Evolutionary conservation across 352 stramenopile genomes (phyloP).

Genomic region (Elongisporangium anandrum): DNA sequence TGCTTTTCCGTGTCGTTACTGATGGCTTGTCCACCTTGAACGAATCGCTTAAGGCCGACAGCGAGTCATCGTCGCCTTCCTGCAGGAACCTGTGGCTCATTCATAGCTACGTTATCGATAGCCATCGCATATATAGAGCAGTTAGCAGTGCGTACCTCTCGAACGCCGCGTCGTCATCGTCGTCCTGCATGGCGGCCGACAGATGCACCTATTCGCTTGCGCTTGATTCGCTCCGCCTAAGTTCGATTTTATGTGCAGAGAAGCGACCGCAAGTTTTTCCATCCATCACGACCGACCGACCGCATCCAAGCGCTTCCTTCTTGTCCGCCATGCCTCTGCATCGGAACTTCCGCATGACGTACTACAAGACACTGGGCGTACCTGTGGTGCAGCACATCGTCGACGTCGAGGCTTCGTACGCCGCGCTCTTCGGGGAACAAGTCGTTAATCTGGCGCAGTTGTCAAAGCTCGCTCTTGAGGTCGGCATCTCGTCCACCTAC

Average conservation of each 20-base stretch:
- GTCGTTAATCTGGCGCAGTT: slow-evolving; percentile 63
- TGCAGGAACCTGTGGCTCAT: slow-evolving; percentile 40
- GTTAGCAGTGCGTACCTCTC: slow-evolving; percentile 30
- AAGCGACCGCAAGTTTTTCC: neutral
- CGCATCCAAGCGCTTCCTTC: neutral
- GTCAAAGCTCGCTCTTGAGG: slow-evolving; percentile 66
- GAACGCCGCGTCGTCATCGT: slow-evolving; percentile 61
- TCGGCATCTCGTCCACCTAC: slow-evolving; percentile 55
- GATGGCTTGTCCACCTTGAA: slow-evolving; percentile 6
- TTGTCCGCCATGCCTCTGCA: slow-evolving; percentile 43
- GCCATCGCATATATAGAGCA: slow-evolving; percentile 5
- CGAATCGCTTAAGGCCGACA: slow-evolving; percentile 26
- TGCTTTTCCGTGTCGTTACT: slow-evolving; percentile 1
- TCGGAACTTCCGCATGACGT: slow-evolving; percentile 81
- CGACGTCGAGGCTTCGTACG: slow-evolving; percentile 72
- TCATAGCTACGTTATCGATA: slow-evolving; percentile 2
- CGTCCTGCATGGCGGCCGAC: slow-evolving; percentile 14
- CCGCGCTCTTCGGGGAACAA: slow-evolving; percentile 49
- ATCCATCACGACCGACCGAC: neutral
- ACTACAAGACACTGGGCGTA: slow-evolving; percentile 87
- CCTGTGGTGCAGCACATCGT: slow-evolving; percentile 82
- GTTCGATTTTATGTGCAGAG: slow-evolving; percentile 1
- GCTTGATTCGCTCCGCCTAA: neutral
- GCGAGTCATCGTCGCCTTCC: slow-evolving; percentile 39
- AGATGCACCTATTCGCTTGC: neutral